phyloP scores from a whole-genome alignment of 768 basidiomycete genomes.

The Suillus tomentosus region DNA sequence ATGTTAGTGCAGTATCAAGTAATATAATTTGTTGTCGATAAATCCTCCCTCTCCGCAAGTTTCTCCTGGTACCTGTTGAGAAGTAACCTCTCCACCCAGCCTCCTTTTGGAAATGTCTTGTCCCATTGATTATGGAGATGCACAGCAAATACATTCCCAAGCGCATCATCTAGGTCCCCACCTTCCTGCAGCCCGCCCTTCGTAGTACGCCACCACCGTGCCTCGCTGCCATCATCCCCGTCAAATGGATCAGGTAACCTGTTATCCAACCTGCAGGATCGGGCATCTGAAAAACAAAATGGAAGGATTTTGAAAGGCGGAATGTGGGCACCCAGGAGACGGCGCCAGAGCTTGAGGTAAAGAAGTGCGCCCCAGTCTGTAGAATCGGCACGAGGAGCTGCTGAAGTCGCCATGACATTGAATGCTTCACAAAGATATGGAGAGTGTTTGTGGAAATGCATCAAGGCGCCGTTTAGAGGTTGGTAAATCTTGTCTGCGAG shows the following conservation, averaged over 20 bases:
- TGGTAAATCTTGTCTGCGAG: constrained; percentile 67
- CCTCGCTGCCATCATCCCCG: background rate
- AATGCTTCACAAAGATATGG: constrained; percentile 98
- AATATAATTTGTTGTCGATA: background rate
- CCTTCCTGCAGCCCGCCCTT: constrained; percentile 54
- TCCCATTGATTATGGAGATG: constrained; percentile 97
- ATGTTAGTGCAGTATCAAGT: background rate
- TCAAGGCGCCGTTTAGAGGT: constrained; percentile 90
- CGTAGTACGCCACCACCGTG: constrained; percentile 10
- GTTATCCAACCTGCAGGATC: constrained; percentile 90
- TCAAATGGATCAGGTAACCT: constrained; percentile 90
- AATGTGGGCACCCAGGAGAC: constrained; percentile 69
- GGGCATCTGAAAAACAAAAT: constrained; percentile 92
- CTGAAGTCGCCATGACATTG: constrained; percentile 79
- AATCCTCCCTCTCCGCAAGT: background rate
- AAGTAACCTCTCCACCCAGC: constrained; percentile 86
- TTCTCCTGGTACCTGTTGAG: constrained; percentile 58
- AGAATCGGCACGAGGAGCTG: constrained; percentile 72
- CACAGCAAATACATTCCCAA: constrained; percentile 79
- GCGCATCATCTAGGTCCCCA: constrained; percentile 59
- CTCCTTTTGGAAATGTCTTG: constrained; percentile 74
- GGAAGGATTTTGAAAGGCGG: constrained; percentile 92
- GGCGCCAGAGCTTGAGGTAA: constrained; percentile 89
- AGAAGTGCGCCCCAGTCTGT: constrained; percentile 95
- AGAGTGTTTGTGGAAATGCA: constrained; percentile 89